Percentiles rank a stretch among this genome's conserved stretches.
Evolutionary conservation across 2,329 filamentous ascomycete species (phyloP).

Genomic region (Fusarium nygamai): DNA sequence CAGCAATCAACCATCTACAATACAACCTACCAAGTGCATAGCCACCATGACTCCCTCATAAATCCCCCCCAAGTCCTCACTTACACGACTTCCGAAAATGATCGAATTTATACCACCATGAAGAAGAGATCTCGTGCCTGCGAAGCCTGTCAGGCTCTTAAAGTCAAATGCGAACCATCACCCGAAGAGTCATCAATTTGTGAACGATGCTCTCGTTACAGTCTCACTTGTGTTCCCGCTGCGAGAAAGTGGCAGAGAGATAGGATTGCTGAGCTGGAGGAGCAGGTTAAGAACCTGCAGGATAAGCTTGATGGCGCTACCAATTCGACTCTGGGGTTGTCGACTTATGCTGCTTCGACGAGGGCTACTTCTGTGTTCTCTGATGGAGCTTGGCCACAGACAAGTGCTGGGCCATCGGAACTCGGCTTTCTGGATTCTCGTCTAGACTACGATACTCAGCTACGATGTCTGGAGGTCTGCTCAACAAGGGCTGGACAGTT

Average conservation of each 20-base stretch:
- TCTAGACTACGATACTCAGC: slow-evolving; percentile 14
- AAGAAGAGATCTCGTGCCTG: slow-evolving; percentile 29
- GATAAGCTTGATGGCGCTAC: slow-evolving; percentile 6
- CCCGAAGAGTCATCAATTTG: background rate
- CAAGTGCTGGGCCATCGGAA: background rate
- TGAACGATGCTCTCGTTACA: slow-evolving; percentile 18
- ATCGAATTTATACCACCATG: background rate
- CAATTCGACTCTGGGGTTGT: background rate
- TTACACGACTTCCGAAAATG: background rate
- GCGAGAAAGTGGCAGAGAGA: slow-evolving; percentile 28
- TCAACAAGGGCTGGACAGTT: background rate
- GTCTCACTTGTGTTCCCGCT: slow-evolving; percentile 14
- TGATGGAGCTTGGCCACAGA: background rate
- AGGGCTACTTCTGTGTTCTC: slow-evolving; percentile 22
- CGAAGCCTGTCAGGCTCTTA: slow-evolving; percentile 29
- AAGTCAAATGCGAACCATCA: slow-evolving; percentile 26
- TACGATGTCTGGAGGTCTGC: background rate
- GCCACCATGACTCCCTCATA: background rate
- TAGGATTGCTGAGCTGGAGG: slow-evolving; percentile 18
- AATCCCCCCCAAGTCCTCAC: background rate
- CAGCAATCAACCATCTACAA: background rate
- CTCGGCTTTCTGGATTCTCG: slow-evolving; percentile 13
- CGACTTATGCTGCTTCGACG: slow-evolving; percentile 2
- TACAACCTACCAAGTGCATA: slow-evolving; percentile 1
- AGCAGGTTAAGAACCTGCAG: slow-evolving; percentile 18